A percentile compares a stretch with the other conserved stretches of the same genome.
These are phyloP conservation scores for Prorocentrum cordatum DNA, from an alignment of 169 alveolate species.

Conservation along the genomic window DNA sequence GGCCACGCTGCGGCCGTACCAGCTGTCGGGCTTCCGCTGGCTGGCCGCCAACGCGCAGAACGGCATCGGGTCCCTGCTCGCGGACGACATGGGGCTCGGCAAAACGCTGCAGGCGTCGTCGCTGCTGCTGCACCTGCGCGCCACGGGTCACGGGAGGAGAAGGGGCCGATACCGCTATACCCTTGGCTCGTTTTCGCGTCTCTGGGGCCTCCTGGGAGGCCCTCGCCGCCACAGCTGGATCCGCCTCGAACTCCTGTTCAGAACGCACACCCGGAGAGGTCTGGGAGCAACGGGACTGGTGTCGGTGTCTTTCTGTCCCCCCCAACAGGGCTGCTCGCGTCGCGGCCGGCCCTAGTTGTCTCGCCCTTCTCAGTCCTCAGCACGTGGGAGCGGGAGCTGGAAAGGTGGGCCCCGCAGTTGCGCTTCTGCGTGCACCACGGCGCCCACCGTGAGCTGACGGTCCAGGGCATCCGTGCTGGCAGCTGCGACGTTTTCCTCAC, in stretches of 20 bases:
- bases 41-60: conserved; percentile 31
- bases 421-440: neutral
- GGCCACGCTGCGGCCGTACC: conserved; percentile 32
- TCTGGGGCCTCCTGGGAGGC: no score
- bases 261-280: no score
- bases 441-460: neutral
- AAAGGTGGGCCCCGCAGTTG: neutral
- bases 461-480: neutral
- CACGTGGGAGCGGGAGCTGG: conserved; percentile 2
- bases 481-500: conserved; percentile 16
- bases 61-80: conserved; percentile 20
- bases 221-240: no score
- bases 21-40: conserved; percentile 11
- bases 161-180: no score
- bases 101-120: conserved; percentile 26
- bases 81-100: conserved; percentile 55
- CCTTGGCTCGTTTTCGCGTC: no score
- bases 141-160: no score
- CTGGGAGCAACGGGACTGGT: no score
- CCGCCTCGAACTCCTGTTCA: no score
- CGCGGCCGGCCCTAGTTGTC: conserved; percentile 22
- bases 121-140: neutral
- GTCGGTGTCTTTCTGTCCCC: no score
- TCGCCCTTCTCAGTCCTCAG: conserved; percentile 7
- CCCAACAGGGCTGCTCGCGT: no score